Conservation (phyloP, 1,139 yeast genomes). For the Magnusiomyces fungicola region DNA sequence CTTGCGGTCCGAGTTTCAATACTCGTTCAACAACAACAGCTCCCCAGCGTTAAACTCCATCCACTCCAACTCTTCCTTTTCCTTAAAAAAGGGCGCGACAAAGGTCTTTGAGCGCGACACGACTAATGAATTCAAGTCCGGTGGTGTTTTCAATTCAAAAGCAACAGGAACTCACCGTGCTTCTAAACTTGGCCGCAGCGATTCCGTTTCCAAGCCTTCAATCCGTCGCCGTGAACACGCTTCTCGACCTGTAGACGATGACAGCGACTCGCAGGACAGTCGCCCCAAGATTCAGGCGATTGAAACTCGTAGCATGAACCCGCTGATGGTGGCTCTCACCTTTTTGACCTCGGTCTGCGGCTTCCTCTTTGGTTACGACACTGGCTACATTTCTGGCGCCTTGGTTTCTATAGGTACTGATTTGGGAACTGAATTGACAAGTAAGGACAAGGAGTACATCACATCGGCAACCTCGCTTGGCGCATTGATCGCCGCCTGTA, state of each 20-base stretch:
- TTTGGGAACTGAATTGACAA: constrained; percentile 45
- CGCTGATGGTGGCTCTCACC: constrained; percentile 60
- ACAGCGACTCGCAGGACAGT: background rate
- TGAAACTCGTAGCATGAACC: constrained; percentile 30
- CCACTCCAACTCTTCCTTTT: too few relatives aligned
- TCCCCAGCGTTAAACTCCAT: too few relatives aligned
- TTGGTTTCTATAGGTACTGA: constrained; percentile 72
- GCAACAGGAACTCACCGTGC: too few relatives aligned
- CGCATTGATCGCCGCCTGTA: constrained; percentile 68
- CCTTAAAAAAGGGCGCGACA: too few relatives aligned
- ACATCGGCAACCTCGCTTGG: constrained; percentile 96
- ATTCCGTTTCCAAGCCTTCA: background rate
- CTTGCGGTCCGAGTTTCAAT: too few relatives aligned
- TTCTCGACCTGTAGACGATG: background rate
- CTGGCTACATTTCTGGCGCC: constrained; percentile 92
- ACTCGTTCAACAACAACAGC: too few relatives aligned
- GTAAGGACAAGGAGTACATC: constrained; percentile 78
- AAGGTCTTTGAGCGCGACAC: too few relatives aligned
- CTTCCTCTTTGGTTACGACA: constrained; percentile 93
- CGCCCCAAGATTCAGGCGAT: background rate
- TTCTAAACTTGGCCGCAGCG: background rate
- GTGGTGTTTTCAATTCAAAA: too few relatives aligned
- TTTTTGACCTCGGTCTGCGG: constrained; percentile 85
- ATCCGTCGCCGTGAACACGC: background rate
- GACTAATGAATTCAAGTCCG: too few relatives aligned